phyloP scores from a whole-genome alignment of 768 basidiomycete genomes.

The Obba rivulosa region DNA sequence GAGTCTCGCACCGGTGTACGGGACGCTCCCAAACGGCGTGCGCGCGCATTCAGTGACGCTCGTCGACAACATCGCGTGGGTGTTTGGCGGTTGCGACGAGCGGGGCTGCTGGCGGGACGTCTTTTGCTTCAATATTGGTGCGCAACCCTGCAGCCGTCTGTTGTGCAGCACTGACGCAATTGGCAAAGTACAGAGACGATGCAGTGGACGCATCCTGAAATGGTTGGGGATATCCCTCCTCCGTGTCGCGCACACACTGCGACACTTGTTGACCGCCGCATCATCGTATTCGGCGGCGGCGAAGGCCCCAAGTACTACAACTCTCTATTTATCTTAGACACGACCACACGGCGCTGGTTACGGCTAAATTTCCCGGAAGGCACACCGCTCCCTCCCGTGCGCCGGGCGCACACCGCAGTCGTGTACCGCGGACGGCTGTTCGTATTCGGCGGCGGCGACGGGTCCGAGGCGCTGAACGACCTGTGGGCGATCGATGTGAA shows the following conservation, averaged over 20 bases:
- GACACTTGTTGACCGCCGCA: constrained; percentile 73
- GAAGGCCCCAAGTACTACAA: constrained; percentile 81
- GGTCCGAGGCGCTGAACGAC: constrained; percentile 84
- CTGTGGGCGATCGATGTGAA: constrained; percentile 80
- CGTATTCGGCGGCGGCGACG: constrained; percentile 94
- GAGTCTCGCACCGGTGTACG: constrained; percentile 79
- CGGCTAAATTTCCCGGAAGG: constrained; percentile 31
- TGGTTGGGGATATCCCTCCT: constrained; percentile 71
- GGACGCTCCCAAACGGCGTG: constrained; percentile 61
- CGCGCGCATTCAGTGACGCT: constrained; percentile 82
- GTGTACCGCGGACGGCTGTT: constrained; percentile 67
- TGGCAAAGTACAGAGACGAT: constrained; percentile 61
- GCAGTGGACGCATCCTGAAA: constrained; percentile 81
- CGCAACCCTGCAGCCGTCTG: constrained; percentile 4
- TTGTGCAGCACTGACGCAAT: not conserved
- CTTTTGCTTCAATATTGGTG: constrained; percentile 83
- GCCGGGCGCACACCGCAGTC: constrained; percentile 87
- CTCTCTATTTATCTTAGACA: constrained; percentile 78
- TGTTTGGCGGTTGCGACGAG: constrained; percentile 88
- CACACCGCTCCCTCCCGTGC: constrained; percentile 34
- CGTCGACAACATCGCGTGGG: constrained; percentile 78
- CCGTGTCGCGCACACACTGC: constrained; percentile 87
- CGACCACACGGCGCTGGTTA: constrained; percentile 62
- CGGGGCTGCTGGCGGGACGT: constrained; percentile 69
- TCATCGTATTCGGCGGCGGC: constrained; percentile 86